Conservation (phyloP, 768 basidiomycete species). For the Boletus vinaceobasis region DNA sequence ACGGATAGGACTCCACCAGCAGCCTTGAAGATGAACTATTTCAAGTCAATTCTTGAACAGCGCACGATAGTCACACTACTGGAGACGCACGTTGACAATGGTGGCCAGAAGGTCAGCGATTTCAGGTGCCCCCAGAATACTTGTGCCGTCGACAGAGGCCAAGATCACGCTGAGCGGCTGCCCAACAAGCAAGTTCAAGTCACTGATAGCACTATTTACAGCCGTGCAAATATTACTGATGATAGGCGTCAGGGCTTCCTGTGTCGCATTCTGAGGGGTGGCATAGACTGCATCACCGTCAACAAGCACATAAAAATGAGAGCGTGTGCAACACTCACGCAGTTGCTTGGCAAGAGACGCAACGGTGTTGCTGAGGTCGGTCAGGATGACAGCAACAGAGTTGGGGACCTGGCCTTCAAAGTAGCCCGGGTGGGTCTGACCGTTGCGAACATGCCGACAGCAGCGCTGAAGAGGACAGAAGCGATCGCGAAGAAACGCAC, state of each 20-base stretch:
- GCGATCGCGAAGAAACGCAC: conserved; percentile 12
- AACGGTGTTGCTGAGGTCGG: background rate
- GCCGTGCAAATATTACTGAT: conserved; percentile 5
- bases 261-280: conserved; percentile 9
- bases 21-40: conserved; percentile 11
- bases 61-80: background rate
- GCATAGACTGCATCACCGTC: conserved; percentile 8
- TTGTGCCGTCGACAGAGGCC: conserved; percentile 4
- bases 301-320: background rate
- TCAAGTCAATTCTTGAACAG: background rate
- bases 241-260: conserved; percentile 2
- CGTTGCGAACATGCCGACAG: conserved; percentile 7
- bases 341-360: conserved; percentile 7
- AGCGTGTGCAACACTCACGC: background rate
- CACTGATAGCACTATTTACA: conserved; percentile 2
- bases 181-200: conserved; percentile 4
- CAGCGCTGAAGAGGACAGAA: conserved; percentile 7
- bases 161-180: background rate
- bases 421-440: no score
- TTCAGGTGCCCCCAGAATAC: background rate
- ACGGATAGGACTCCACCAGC: conserved; percentile 3
- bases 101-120: conserved; percentile 2
- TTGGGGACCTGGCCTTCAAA: background rate
- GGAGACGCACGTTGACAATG: conserved; percentile 5
- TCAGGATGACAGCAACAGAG: conserved; percentile 8